Percentiles rank a stretch among this genome's conserved stretches.
Evolutionary conservation across 2,329 filamentous ascomycete species (phyloP).

Genomic region (Fonsecaea erecta): DNA sequence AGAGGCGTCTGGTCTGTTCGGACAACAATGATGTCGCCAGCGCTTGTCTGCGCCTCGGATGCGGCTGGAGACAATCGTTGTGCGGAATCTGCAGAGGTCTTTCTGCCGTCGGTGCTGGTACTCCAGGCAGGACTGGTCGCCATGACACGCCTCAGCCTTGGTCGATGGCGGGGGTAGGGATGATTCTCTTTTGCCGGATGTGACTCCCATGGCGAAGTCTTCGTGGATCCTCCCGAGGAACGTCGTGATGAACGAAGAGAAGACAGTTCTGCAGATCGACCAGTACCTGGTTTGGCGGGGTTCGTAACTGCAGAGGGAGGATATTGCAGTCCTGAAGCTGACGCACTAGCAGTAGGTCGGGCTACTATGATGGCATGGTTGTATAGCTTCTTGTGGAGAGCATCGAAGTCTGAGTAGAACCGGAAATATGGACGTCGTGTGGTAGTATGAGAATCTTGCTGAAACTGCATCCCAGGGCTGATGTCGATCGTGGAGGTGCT

Average conservation of each 20-base stretch:
- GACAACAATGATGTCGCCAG: slow-evolving; percentile 16
- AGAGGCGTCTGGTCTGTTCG: slow-evolving; percentile 29
- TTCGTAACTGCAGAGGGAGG: not conserved
- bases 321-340: not conserved
- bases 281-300: not conserved
- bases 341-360: not conserved
- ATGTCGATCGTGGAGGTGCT: slow-evolving; percentile 13
- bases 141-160: slow-evolving; percentile 18
- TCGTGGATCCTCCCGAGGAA: not conserved
- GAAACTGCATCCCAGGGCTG: slow-evolving; percentile 5
- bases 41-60: slow-evolving; percentile 1
- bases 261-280: not conserved
- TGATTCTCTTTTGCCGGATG: slow-evolving; percentile 12
- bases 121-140: slow-evolving; percentile 25
- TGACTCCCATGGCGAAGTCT: not conserved
- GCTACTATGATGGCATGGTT: slow-evolving; percentile 18
- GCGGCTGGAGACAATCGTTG: slow-evolving; percentile 5
- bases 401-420: slow-evolving; percentile 22
- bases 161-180: slow-evolving; percentile 10
- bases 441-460: not conserved
- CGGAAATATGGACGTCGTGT: slow-evolving; percentile 3
- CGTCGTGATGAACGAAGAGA: not conserved
- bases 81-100: slow-evolving; percentile 13
- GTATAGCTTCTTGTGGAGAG: slow-evolving; percentile 19
- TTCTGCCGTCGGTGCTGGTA: slow-evolving; percentile 21